Percentiles rank a stretch among this genome's conserved stretches.
Evolutionary conservation across 2,329 filamentous ascomycete species (phyloP).

Genomic region (Trichoderma aggressivum): DNA sequence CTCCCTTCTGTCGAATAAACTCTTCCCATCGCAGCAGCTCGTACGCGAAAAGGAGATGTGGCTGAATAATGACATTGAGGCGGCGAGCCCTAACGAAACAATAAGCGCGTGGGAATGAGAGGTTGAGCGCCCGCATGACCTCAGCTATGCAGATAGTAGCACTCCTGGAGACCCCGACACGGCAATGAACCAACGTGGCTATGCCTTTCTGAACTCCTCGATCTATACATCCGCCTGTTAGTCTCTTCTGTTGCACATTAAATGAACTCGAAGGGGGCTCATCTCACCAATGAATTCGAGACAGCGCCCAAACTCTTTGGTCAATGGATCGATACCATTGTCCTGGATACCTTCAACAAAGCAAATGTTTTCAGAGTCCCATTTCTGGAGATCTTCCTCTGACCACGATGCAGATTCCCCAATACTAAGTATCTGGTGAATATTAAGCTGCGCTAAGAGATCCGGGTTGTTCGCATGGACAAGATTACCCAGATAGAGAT

Average conservation of each 20-base stretch:
- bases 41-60: slow-evolving; percentile 90
- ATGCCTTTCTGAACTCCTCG: slow-evolving; percentile 71
- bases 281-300: slow-evolving; percentile 85
- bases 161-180: slow-evolving; percentile 90
- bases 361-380: slow-evolving; percentile 76
- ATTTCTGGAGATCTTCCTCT: slow-evolving; percentile 64
- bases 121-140: slow-evolving; percentile 76
- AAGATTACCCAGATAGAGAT: slow-evolving; percentile 95
- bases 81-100: slow-evolving; percentile 91
- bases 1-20: slow-evolving; percentile 55
- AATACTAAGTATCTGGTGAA: slow-evolving; percentile 84
- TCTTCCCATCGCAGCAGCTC: slow-evolving; percentile 97
- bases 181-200: slow-evolving; percentile 91
- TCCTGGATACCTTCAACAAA: slow-evolving; percentile 86
- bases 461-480: slow-evolving; percentile 92
- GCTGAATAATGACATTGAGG: slow-evolving; percentile 97
- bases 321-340: slow-evolving; percentile 92
- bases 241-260: not conserved
- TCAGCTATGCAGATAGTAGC: slow-evolving; percentile 99
- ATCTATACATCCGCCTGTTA: slow-evolving; percentile 51
- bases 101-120: slow-evolving; percentile 90
- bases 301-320: slow-evolving; percentile 78
- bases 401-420: slow-evolving; percentile 85
- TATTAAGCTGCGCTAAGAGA: slow-evolving; percentile 74
- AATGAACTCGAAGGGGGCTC: not conserved